These are phyloP conservation scores for Cyberlindnera meyerae DNA, from an alignment of 805 yeast genomes.

Conservation along the genomic window DNA sequence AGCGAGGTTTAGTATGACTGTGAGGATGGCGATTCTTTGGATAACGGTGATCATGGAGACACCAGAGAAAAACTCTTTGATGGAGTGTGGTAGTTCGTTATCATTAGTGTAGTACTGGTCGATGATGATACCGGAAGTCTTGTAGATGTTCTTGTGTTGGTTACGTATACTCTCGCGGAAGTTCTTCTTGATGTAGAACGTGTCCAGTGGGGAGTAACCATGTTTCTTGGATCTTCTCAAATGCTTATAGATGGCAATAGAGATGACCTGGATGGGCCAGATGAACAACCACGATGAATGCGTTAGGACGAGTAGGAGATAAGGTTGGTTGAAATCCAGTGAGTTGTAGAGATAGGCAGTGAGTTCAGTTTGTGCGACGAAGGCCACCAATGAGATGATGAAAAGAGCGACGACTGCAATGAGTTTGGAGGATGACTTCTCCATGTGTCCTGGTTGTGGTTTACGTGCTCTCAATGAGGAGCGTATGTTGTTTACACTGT, in stretches of 20 bases:
- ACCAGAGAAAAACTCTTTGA: slow-evolving; percentile 11
- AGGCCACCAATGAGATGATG: slow-evolving; percentile 46
- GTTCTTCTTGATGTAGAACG: slow-evolving; percentile 18
- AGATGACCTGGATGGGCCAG: slow-evolving; percentile 62
- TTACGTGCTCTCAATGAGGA: background rate
- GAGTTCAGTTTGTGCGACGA: slow-evolving; percentile 76
- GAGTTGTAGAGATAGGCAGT: slow-evolving; percentile 62
- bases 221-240: slow-evolving; percentile 23
- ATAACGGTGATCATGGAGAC: slow-evolving; percentile 36
- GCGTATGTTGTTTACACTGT: background rate
- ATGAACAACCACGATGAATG: slow-evolving; percentile 75
- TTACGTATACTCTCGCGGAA: slow-evolving; percentile 35
- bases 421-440: slow-evolving; percentile 14
- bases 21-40: slow-evolving; percentile 38
- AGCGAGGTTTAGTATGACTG: slow-evolving; percentile 62
- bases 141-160: slow-evolving; percentile 38
- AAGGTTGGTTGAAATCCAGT: slow-evolving; percentile 61
- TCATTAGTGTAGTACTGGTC: slow-evolving; percentile 14
- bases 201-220: slow-evolving; percentile 11
- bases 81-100: slow-evolving; percentile 13
- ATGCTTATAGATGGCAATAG: slow-evolving; percentile 45
- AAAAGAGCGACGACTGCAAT: slow-evolving; percentile 32
- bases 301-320: slow-evolving; percentile 58
- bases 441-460: slow-evolving; percentile 11
- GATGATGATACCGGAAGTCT: slow-evolving; percentile 26